A percentile compares a stretch with the other conserved stretches of the same genome.
Evolutionary conservation across 768 basidiomycete genomes (phyloP).

Genomic region (Imleria badia): DNA sequence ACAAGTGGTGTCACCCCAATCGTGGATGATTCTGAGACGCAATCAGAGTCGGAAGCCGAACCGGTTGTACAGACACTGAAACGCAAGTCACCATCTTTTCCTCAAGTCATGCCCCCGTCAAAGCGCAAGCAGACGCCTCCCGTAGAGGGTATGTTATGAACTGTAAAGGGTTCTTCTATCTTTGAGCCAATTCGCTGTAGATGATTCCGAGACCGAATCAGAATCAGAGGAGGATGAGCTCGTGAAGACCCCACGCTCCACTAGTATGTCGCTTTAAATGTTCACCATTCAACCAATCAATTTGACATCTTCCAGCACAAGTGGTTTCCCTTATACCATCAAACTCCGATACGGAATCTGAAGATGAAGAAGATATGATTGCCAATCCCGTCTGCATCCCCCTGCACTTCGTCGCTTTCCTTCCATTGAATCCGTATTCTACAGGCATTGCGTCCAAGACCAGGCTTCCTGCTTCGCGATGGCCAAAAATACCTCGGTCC

Average conservation of each 20-base stretch:
- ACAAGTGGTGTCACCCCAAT: not conserved
- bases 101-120: conserved; percentile 3
- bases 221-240: conserved; percentile 35
- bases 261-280: conserved; percentile 20
- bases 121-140: conserved; percentile 20
- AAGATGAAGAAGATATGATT: conserved; percentile 34
- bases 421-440: not conserved
- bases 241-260: conserved; percentile 2
- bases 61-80: conserved; percentile 9
- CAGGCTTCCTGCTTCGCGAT: conserved; percentile 50
- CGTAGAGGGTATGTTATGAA: conserved; percentile 17
- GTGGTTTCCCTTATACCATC: conserved; percentile 4
- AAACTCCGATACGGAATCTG: conserved; percentile 47
- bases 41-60: conserved; percentile 33
- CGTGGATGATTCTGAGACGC: conserved; percentile 31
- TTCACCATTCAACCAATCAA: not conserved
- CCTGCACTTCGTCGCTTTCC: not conserved
- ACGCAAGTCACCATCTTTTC: conserved; percentile 26
- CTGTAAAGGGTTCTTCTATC: not conserved
- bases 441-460: conserved; percentile 47
- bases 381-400: conserved; percentile 32
- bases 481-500: conserved; percentile 45
- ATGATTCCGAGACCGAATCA: conserved; percentile 49
- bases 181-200: conserved; percentile 4
- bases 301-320: not conserved